phyloP scores from a whole-genome alignment of 495 filamentous ascomycete species.

The Cercophora newfieldiana region DNA sequence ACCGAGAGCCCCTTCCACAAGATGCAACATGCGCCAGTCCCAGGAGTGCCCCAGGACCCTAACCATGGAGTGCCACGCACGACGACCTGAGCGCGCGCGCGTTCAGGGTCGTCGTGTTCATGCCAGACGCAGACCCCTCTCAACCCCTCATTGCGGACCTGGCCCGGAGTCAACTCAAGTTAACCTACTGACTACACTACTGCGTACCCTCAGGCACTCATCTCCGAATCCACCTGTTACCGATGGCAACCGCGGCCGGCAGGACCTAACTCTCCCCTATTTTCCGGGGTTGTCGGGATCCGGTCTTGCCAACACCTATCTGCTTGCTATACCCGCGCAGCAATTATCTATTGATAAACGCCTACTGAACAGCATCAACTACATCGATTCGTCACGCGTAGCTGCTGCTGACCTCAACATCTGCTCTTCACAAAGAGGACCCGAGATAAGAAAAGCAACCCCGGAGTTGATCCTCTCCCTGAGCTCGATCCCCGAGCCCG shows the following conservation, averaged over 20 bases:
- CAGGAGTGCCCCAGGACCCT: conserved; percentile 5
- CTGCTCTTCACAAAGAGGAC: background rate
- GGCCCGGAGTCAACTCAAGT: no score
- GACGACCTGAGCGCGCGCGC: background rate
- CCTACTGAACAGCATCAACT: no score
- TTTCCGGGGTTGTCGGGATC: background rate
- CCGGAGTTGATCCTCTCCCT: background rate
- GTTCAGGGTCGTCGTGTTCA: background rate
- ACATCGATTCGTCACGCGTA: background rate
- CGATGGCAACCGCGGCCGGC: conserved; percentile 6
- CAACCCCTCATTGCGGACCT: background rate
- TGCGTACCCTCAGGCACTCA: background rate
- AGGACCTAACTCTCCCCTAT: background rate
- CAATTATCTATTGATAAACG: background rate
- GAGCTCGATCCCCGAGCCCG: background rate
- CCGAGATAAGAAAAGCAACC: background rate
- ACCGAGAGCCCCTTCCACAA: conserved; percentile 6
- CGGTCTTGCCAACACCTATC: background rate
- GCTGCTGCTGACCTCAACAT: background rate
- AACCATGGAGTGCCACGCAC: no score
- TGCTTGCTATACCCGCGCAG: background rate
- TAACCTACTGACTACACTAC: no score
- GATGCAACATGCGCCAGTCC: background rate
- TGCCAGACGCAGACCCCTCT: background rate
- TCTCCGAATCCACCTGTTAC: background rate